These are phyloP conservation scores for Stephania japonica DNA, from an alignment of 164 flowering plant genomes.

Conservation along the genomic window DNA sequence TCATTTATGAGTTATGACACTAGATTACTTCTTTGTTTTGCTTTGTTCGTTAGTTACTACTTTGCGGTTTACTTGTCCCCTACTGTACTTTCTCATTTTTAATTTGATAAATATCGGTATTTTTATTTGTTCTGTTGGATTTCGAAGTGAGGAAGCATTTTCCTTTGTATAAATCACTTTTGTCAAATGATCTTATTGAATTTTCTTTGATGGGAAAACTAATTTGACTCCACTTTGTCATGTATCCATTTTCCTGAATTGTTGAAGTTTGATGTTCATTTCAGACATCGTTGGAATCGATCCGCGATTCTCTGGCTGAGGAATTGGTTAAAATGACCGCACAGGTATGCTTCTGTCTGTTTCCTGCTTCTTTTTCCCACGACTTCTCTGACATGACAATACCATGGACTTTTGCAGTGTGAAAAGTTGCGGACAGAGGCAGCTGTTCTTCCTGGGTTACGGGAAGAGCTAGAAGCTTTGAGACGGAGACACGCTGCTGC, in stretches of 20 bases:
- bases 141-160: too few species aligned
- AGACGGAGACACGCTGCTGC: conserved; percentile 93
- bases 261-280: not conserved
- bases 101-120: too few species aligned
- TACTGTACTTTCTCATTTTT: too few species aligned
- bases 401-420: conserved; percentile 47
- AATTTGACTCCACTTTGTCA: not conserved
- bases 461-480: conserved; percentile 89
- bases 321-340: conserved; percentile 95
- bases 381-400: not conserved
- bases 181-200: not conserved
- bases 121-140: too few species aligned
- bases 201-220: not conserved
- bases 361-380: not conserved
- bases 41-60: too few species aligned
- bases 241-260: not conserved
- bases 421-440: conserved; percentile 79
- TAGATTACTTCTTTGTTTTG: too few species aligned
- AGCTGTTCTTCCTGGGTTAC: conserved; percentile 59
- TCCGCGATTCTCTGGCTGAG: conserved; percentile 96
- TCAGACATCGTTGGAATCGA: conserved; percentile 89
- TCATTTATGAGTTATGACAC: too few species aligned
- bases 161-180: not conserved
- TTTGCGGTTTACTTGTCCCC: too few species aligned
- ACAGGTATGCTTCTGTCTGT: conserved; percentile 39